These are phyloP conservation scores for Russula ochroleuca DNA, from an alignment of 768 basidiomycete genomes.

Conservation along the genomic window DNA sequence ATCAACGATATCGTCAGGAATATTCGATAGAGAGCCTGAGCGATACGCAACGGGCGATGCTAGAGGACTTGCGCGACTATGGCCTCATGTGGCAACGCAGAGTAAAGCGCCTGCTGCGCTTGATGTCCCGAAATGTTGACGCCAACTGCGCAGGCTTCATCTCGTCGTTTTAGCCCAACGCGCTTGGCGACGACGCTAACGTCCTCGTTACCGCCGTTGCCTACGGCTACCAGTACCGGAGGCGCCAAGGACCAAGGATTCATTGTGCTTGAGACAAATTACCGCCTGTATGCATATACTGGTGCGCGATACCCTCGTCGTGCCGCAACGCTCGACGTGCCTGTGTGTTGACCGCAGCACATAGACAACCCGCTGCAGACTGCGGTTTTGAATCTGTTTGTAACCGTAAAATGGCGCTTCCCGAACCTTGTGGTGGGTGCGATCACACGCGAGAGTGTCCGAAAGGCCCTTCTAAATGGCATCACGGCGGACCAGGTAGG, in stretches of 20 bases:
- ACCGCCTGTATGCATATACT: conserved; percentile 96
- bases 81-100: conserved; percentile 87
- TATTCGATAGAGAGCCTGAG: conserved; percentile 82
- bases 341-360: conserved; percentile 16
- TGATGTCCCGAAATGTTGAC: conserved; percentile 4
- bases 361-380: conserved; percentile 94
- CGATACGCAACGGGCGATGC: conserved; percentile 76
- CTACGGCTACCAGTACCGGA: conserved; percentile 52
- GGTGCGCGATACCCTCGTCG: conserved; percentile 44
- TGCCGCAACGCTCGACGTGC: neutral
- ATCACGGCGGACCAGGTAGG: conserved; percentile 93
- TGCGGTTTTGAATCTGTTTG: conserved; percentile 91
- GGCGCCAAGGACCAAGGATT: conserved; percentile 75
- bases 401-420: conserved; percentile 89
- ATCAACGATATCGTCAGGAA: conserved; percentile 49
- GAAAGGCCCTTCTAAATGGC: conserved; percentile 88
- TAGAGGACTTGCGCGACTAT: conserved; percentile 90
- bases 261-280: conserved; percentile 96
- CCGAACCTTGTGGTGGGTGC: conserved; percentile 96
- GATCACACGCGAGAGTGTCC: conserved; percentile 92
- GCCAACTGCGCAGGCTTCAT: conserved; percentile 48
- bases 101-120: conserved; percentile 37
- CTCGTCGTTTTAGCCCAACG: conserved; percentile 87
- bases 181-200: conserved; percentile 92
- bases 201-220: conserved; percentile 79